Base-by-base conservation (phyloP, 805 yeast genomes). In the Kregervanrija fluxuum region DNA sequence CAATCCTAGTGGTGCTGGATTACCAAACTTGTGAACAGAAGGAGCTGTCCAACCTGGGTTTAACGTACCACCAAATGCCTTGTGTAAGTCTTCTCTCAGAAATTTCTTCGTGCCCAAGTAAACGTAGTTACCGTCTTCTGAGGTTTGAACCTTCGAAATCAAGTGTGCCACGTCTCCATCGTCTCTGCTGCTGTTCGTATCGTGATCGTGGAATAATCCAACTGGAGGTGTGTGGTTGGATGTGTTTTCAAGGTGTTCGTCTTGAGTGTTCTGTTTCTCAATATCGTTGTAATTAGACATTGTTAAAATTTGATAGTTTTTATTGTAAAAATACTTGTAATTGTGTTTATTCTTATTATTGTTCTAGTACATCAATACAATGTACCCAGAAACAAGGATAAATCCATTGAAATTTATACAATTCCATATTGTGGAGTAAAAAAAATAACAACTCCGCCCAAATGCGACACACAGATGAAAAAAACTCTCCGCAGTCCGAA, bases 51-150 rank as follows among this genome's bases (percentile, higher is more conserved):
- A 39, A 70, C 87, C 91, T 17, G 93, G 87, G 52, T 80, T 80
- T 59, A 85, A 67, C 14, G 84, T 73, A 80, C 96, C 96, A 62
- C 95, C 96, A 51, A 84, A 84, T 2, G 91, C 91, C 22, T 64
- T 64, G 42, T 69, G 65, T 45, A 84, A 68, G 41, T 84, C 90
- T 42, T 70, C 61, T 53, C 73, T 76, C 44, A 77, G 69, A 49
- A 82, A 87, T 61, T 75, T 80, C 49, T 82, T 80, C 54, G 79
- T 73, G 4, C 95, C 96, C 51, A 87, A 75, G 50, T 70, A 77
- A 45, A 87, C 70, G 58, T 77, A 80, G 38, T 82, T 83, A 36
- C 79, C 79, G 54, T 80, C 82, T 3, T 60, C 66, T 14, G 86
- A 75, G 2, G 79, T 56, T 5, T 77, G 70, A 12, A 62, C 56